Percentiles rank a stretch among this genome's conserved stretches.
Evolutionary conservation across 2,329 filamentous ascomycete species (phyloP).

Genomic region (Emergomyces orientalis): DNA sequence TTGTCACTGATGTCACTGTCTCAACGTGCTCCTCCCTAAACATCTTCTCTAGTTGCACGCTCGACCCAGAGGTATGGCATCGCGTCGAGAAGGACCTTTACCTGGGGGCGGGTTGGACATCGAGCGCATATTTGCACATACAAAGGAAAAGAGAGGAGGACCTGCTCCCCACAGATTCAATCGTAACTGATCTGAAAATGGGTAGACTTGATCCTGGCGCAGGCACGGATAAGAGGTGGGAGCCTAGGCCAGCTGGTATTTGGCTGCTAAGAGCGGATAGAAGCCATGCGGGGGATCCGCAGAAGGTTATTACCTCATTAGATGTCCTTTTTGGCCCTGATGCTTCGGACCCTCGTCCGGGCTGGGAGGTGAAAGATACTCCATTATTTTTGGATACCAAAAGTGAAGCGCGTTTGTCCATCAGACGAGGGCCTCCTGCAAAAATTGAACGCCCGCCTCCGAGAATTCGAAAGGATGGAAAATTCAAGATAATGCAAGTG

Average conservation of each 20-base stretch:
- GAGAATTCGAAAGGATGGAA: slow-evolving; percentile 76
- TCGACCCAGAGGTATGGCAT: slow-evolving; percentile 66
- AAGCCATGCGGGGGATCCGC: slow-evolving; percentile 64
- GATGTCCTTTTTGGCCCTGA: slow-evolving; percentile 86
- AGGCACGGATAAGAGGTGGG: slow-evolving; percentile 58
- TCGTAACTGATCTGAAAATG: slow-evolving; percentile 70
- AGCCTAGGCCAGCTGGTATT: slow-evolving; percentile 63
- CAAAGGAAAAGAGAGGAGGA: slow-evolving; percentile 81
- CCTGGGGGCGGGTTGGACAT: slow-evolving; percentile 62
- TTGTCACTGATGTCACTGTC: slow-evolving; percentile 78
- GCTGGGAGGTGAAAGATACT: slow-evolving; percentile 71
- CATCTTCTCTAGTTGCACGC: slow-evolving; percentile 62
- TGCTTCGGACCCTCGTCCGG: slow-evolving; percentile 76
- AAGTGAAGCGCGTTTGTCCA: slow-evolving; percentile 64
- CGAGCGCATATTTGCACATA: slow-evolving; percentile 71
- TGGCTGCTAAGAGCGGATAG: slow-evolving; percentile 72
- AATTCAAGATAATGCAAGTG: slow-evolving; percentile 94
- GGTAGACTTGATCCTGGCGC: slow-evolving; percentile 60
- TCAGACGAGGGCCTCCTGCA: slow-evolving; percentile 61
- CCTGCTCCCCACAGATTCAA: slow-evolving; percentile 60
- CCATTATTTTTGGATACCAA: slow-evolving; percentile 57
- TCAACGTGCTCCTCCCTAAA: slow-evolving; percentile 67
- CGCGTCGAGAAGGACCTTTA: slow-evolving; percentile 85
- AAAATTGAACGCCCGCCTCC: slow-evolving; percentile 61
- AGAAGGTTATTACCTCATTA: slow-evolving; percentile 64